A percentile compares a stretch with the other conserved stretches of the same genome.
Conservation (phyloP, 768 basidiomycete species). For the Calocera cornea region DNA sequence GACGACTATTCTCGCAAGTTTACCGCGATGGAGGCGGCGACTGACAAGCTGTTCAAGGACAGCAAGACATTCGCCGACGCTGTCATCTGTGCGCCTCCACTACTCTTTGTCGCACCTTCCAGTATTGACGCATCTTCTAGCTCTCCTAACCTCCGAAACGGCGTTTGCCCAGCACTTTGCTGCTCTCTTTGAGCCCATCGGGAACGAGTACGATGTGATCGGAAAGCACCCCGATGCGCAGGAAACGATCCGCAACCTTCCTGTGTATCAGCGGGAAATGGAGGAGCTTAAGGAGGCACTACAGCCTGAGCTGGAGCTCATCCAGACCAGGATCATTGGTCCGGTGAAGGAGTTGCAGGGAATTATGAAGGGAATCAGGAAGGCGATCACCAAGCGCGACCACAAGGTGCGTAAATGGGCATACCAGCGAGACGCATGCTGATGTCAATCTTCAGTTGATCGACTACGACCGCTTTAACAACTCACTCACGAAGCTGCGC, state of each 20-base stretch:
- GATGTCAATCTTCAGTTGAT: slow-evolving; percentile 39
- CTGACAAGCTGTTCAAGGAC: slow-evolving; percentile 87
- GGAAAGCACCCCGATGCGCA: slow-evolving; percentile 65
- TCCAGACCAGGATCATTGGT: slow-evolving; percentile 69
- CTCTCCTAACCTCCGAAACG: slow-evolving; percentile 50
- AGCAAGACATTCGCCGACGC: slow-evolving; percentile 75
- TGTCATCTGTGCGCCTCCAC: slow-evolving; percentile 45
- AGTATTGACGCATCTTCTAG: slow-evolving; percentile 24
- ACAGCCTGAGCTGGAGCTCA: slow-evolving; percentile 84
- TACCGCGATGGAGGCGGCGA: slow-evolving; percentile 55
- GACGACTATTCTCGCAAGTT: slow-evolving; percentile 78
- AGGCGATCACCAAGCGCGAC: slow-evolving; percentile 90
- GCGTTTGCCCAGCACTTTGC: slow-evolving; percentile 53
- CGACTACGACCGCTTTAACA: slow-evolving; percentile 94
- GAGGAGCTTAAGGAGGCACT: slow-evolving; percentile 70
- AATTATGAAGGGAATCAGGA: slow-evolving; percentile 77
- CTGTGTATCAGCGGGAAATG: slow-evolving; percentile 56
- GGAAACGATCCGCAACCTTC: slow-evolving; percentile 66
- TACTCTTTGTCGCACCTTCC: neutral
- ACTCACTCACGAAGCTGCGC: slow-evolving; percentile 82
- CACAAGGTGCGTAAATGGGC: slow-evolving; percentile 55
- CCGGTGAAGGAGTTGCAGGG: slow-evolving; percentile 83
- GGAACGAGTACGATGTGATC: slow-evolving; percentile 65
- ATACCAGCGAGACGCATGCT: neutral
- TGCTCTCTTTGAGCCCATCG: slow-evolving; percentile 48